Percentiles rank a stretch among this genome's conserved stretches.
These are phyloP conservation scores for Fusarium sp. DNA, from an alignment of 2,329 filamentous ascomycete genomes.

Conservation along the genomic window DNA sequence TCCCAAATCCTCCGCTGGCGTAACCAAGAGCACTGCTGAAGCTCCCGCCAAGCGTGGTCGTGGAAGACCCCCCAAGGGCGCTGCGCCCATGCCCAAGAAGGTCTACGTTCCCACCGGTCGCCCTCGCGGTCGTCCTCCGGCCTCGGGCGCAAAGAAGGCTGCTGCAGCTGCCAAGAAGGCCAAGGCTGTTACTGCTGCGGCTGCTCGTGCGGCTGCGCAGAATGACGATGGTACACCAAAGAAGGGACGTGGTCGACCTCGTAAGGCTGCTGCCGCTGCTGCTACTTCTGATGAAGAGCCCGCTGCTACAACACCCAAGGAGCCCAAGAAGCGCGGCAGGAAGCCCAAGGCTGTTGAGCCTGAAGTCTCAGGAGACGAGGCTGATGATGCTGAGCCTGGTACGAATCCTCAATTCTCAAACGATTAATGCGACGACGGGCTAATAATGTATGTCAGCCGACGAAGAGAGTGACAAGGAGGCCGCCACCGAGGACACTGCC, in stretches of 20 bases:
- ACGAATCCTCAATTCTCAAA: neutral
- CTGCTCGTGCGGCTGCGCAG: neutral
- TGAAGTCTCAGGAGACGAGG: conserved; percentile 32
- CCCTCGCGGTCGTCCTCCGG: conserved; percentile 64
- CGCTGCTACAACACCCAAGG: conserved; percentile 38
- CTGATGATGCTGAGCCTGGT: conserved; percentile 5
- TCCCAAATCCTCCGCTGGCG: conserved; percentile 53
- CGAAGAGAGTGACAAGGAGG: conserved; percentile 32
- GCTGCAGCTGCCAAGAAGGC: conserved; percentile 26
- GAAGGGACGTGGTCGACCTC: conserved; percentile 49
- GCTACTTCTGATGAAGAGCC: conserved; percentile 31
- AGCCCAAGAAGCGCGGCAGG: conserved; percentile 50
- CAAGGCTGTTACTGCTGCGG: neutral
- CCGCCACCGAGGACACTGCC: conserved; percentile 6
- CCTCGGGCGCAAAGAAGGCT: conserved; percentile 52
- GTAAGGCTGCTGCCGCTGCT: conserved; percentile 43
- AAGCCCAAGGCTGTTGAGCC: conserved; percentile 45
- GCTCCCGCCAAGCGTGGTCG: conserved; percentile 53
- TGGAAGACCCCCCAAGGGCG: conserved; percentile 59
- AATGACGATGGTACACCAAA: conserved; percentile 30
- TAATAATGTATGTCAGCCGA: conserved; percentile 28
- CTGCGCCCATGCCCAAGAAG: conserved; percentile 44
- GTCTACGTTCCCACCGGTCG: conserved; percentile 58
- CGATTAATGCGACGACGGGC: neutral
- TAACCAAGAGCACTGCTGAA: conserved; percentile 58